Base-by-base conservation (phyloP, 1,284 basidiomycete species). In the Gymnopus androsaceus region DNA sequence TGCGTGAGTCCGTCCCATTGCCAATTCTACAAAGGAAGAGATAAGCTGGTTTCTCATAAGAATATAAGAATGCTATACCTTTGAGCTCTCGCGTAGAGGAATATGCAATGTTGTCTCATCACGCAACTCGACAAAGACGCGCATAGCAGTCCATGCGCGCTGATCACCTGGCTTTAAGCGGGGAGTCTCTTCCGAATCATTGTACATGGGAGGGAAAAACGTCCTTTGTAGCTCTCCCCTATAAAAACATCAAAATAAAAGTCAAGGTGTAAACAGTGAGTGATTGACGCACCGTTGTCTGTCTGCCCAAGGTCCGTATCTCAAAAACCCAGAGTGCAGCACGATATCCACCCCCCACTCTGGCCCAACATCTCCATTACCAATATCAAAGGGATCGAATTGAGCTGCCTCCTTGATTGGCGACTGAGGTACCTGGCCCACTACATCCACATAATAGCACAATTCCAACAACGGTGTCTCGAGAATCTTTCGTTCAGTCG, bases 281-380 rank as follows among this genome's bases (percentile, higher is more conserved):
- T 21, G 25, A n/a, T 19, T 33, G 17, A 59, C 73, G 59, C 66
- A 87, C 88, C 93, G 79, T 71, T 95, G 94, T 27, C 94, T 80
- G 72, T 98, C 95, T 19, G 93, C 87, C 95, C 95, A 98, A 3
- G 95, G 95, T 0, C 95, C 95, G 67, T 97, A 97, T 31, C 85
- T 83, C 40, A 96, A 63, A 28, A 78, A 71, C 0, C 92, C 94
- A 15, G 86, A 85, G 58, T 84, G 78, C 9, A 96, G 75, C 17
- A 85, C 80, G n/a, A 97, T 62, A 64, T 97, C 92, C 30, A 96
- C 74, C 3, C 94, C 93, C 88, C 94, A 97, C 66, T 97, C 92
- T 11, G 95, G 95, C n/a, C 90, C 79, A 17, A 87, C 68, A 64
- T 92, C 94, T 1, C 92, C 88, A 65, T 96, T 96, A 1, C 92